phyloP scores from a whole-genome alignment of 2,329 filamentous ascomycete species.

The Cladosporium halotolerans region DNA sequence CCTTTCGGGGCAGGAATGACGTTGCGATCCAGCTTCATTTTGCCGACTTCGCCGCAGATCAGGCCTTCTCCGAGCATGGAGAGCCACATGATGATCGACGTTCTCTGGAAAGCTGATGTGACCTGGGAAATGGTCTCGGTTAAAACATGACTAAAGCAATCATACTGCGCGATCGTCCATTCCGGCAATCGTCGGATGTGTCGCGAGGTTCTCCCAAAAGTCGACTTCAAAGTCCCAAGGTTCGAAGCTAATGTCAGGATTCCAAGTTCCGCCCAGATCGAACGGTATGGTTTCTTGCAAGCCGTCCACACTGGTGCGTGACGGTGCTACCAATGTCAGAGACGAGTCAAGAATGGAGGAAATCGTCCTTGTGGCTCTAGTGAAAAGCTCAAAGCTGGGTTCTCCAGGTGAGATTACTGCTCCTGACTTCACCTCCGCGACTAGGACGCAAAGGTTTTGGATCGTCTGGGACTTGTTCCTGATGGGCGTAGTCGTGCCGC shows the following conservation, averaged over 20 bases:
- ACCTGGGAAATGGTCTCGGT: too few species aligned
- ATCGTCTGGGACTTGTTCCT: conserved; percentile 21
- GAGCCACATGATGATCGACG: too few species aligned
- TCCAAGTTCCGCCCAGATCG: conserved; percentile 11
- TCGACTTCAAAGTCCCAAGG: conserved; percentile 28
- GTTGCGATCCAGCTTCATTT: too few species aligned
- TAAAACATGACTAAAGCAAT: not conserved
- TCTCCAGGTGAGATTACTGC: conserved; percentile 23
- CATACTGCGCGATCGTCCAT: not conserved
- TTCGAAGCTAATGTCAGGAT: conserved; percentile 11
- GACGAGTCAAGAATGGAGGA: conserved; percentile 21
- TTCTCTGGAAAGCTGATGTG: too few species aligned
- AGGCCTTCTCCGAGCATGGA: too few species aligned
- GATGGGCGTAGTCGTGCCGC: not conserved
- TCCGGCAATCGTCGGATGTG: conserved; percentile 20
- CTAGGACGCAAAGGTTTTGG: conserved; percentile 28
- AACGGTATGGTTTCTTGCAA: conserved; percentile 13
- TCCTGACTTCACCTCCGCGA: conserved; percentile 28
- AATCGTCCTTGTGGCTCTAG: conserved; percentile 26
- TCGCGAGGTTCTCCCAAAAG: conserved; percentile 29
- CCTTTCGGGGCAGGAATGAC: too few species aligned
- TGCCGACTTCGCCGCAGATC: too few species aligned
- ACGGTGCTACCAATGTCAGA: not conserved
- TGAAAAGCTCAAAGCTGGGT: conserved; percentile 27
- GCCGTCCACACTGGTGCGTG: not conserved